Percentiles rank a stretch among this genome's conserved stretches.
Evolutionary conservation across 2,329 filamentous ascomycete genomes (phyloP).

Genomic region (Sporothrix mexicana): DNA sequence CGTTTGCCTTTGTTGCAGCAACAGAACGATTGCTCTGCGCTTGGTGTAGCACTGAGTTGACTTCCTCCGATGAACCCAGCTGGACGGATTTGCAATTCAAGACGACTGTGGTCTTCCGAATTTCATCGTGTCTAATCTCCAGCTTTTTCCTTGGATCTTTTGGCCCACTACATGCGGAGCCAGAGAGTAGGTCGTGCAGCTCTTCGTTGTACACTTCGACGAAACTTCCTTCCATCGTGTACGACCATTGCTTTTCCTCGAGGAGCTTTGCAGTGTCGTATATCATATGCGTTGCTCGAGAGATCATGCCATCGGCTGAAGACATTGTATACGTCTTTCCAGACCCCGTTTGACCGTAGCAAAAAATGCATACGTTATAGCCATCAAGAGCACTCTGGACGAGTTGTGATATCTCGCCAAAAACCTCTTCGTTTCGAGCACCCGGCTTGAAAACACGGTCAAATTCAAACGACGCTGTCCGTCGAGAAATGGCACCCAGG

Average conservation of each 20-base stretch:
- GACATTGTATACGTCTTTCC: conserved; percentile 99
- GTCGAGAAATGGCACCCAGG: conserved; percentile 74
- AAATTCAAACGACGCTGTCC: conserved; percentile 86
- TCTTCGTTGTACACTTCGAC: conserved; percentile 99
- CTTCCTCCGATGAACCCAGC: conserved; percentile 78
- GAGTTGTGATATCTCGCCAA: conserved; percentile 94
- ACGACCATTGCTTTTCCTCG: conserved; percentile 90
- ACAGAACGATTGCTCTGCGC: conserved; percentile 89
- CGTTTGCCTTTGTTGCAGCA: conserved; percentile 96
- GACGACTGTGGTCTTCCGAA: conserved; percentile 80
- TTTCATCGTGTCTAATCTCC: conserved; percentile 85
- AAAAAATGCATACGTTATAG: conserved; percentile 99
- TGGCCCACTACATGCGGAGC: conserved; percentile 41
- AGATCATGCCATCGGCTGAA: conserved; percentile 89
- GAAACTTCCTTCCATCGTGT: conserved; percentile 93
- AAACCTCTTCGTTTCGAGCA: conserved; percentile 82
- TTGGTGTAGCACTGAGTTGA: conserved; percentile 78
- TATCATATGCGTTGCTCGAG: conserved; percentile 89
- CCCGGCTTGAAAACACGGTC: conserved; percentile 87
- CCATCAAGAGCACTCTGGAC: conserved; percentile 96
- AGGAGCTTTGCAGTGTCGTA: conserved; percentile 85
- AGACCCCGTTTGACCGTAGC: conserved; percentile 95
- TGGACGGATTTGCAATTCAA: conserved; percentile 77
- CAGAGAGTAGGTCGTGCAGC: conserved; percentile 80
- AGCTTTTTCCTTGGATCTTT: conserved; percentile 81